Base-by-base conservation (phyloP, 164 flowering plant genomes). In the Annona squamosa region DNA sequence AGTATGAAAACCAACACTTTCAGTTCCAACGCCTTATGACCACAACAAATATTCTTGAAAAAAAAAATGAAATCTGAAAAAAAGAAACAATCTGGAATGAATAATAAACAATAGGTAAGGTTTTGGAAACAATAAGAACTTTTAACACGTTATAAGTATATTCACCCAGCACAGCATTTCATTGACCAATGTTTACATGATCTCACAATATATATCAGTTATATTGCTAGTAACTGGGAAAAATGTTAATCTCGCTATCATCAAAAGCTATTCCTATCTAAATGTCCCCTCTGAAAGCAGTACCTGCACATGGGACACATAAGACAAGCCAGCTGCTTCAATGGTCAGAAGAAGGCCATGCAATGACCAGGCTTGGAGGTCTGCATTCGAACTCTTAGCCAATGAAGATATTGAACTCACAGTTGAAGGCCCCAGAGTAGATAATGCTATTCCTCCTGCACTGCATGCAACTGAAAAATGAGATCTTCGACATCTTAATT, bases 361-460 rank as follows among this genome's bases (percentile, higher is more conserved):
- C 87, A 95, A 82, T 70, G 97, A 85, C 99, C 99, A 95, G 42
- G 87, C 84, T 79, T 91, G 94, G 71, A 91, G 84, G 74, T 84
- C 74, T 75, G 93, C 77, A 68, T 79, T 78, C 18, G 93, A 79
- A 82, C 91, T 90, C 80, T 87, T 91, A 66, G 97, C 92, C 68
- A 95, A 81, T 63, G 70, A 85, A 45, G 97, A 88, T 18, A 95
- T 78, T 71, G 92, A 81, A 82, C 79, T 91, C 65, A 95, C 99
- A 72, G 99, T 95, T 68, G 87, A 82, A 73, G 99, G 94, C 69
- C 93, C 99, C 82, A 95, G 79, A 77, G 86, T 91, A 70, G 98
- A 95, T 68, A 95, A 81, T 47, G 99, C 98, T 92, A 95, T 95
- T 78, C 99, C 99, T 83, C 99, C 99, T 75, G 97, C 99, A 86